phyloP scores from a whole-genome alignment of 179 eudicot species.

The Camellia oleifera region DNA sequence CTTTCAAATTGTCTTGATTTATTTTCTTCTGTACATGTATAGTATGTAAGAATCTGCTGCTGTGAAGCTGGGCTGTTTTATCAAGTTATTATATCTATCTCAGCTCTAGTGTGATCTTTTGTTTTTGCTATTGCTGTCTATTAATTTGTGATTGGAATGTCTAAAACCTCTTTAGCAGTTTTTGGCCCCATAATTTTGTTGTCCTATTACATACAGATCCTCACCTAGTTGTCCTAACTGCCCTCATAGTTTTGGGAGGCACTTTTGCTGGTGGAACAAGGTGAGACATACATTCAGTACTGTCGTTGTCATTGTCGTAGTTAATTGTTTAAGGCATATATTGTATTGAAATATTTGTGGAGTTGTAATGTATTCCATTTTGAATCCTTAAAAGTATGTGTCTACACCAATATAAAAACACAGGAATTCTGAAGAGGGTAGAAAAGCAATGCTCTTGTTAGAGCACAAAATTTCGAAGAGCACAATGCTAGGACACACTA shows the following conservation, averaged over 20 bases:
- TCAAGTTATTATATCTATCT: neutral
- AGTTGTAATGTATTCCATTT: slow-evolving; percentile 9
- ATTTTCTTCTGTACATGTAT: neutral
- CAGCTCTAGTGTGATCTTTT: neutral
- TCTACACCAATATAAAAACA: slow-evolving; percentile 45
- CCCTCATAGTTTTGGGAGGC: slow-evolving; percentile 71
- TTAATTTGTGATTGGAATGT: neutral
- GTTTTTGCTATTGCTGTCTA: neutral
- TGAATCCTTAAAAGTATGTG: slow-evolving; percentile 39
- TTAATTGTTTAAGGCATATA: slow-evolving; percentile 3
- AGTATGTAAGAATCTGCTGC: neutral
- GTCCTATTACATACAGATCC: slow-evolving; percentile 32
- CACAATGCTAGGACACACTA: slow-evolving; percentile 79
- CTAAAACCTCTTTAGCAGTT: neutral
- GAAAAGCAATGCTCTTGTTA: slow-evolving; percentile 75
- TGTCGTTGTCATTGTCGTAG: neutral
- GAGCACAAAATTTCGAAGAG: slow-evolving; percentile 66
- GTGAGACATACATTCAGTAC: slow-evolving; percentile 32
- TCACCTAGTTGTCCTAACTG: slow-evolving; percentile 57
- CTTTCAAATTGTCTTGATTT: neutral
- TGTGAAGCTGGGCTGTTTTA: slow-evolving; percentile 3
- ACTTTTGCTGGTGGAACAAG: slow-evolving; percentile 99
- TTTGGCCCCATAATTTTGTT: slow-evolving; percentile 12
- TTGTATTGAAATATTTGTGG: neutral
- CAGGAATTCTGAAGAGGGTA: slow-evolving; percentile 41